Percentiles rank a stretch among this genome's conserved stretches.
Conservation (phyloP, 257 asterid species). For the Ilex aquifolium region DNA sequence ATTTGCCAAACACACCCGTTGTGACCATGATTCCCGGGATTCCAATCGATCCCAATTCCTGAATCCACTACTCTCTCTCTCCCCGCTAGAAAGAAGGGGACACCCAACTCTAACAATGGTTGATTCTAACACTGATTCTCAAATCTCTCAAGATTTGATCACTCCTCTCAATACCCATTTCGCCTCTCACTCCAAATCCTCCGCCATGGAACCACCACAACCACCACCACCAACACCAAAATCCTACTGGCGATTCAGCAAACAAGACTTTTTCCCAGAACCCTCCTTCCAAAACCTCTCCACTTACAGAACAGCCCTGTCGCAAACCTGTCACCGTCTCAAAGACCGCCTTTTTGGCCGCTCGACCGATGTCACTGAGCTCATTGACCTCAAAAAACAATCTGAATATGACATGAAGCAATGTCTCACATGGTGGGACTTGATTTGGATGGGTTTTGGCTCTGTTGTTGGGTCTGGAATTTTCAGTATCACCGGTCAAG, state of each 20-base stretch:
- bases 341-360: slow-evolving; percentile 68
- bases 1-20: too few relatives aligned
- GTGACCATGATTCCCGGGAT: too few relatives aligned
- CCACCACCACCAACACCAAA: slow-evolving; percentile 11
- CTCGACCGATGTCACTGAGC: slow-evolving; percentile 58
- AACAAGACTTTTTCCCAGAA: slow-evolving; percentile 79
- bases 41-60: too few relatives aligned
- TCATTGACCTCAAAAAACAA: slow-evolving; percentile 45
- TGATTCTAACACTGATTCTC: background rate
- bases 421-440: slow-evolving; percentile 98
- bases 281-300: slow-evolving; percentile 58
- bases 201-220: slow-evolving; percentile 27
- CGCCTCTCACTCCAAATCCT: slow-evolving; percentile 10
- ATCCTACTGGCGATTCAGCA: slow-evolving; percentile 89
- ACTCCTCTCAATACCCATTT: slow-evolving; percentile 10
- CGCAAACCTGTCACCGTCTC: slow-evolving; percentile 65
- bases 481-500: slow-evolving; percentile 83
- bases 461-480: slow-evolving; percentile 95
- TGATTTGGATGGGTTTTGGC: slow-evolving; percentile 88
- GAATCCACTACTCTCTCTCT: too few relatives aligned
- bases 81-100: too few relatives aligned
- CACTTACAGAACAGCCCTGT: slow-evolving; percentile 58
- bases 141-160: slow-evolving; percentile 20
- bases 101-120: too few relatives aligned
- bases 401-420: slow-evolving; percentile 68